phyloP scores from a whole-genome alignment of 2,329 filamentous ascomycete species.

The Graphium sp. region DNA sequence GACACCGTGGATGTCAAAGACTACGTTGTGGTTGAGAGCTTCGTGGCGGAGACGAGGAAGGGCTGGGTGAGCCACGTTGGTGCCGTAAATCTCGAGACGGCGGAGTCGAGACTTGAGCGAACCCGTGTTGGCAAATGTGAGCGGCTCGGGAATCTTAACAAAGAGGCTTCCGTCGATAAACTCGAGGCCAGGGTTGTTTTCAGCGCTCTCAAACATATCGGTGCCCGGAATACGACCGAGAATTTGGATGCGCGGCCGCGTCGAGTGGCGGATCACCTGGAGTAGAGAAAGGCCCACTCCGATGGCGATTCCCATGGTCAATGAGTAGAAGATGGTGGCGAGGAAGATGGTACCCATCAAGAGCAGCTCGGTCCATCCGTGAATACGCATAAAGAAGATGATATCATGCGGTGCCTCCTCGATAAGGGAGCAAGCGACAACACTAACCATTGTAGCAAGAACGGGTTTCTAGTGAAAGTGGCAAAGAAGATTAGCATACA shows the following conservation, averaged over 20 bases:
- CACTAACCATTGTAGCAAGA: conserved; percentile 82
- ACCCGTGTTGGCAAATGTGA: conserved; percentile 94
- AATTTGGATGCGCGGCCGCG: conserved; percentile 88
- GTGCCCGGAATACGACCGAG: conserved; percentile 77
- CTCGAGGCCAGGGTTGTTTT: conserved; percentile 58
- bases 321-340: conserved; percentile 86
- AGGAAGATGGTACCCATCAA: conserved; percentile 86
- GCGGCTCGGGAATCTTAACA: conserved; percentile 90
- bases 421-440: conserved; percentile 85
- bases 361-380: conserved; percentile 69
- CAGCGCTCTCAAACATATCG: conserved; percentile 73
- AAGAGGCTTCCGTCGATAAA: conserved; percentile 87
- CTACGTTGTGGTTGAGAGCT: conserved; percentile 80
- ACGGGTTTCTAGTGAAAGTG: conserved; percentile 60
- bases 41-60: conserved; percentile 60
- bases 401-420: conserved; percentile 93
- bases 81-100: conserved; percentile 82
- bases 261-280: conserved; percentile 78
- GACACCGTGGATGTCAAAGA: conserved; percentile 97
- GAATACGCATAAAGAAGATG: conserved; percentile 71
- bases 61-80: conserved; percentile 67
- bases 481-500: conserved; percentile 1
- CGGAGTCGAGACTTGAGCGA: conserved; percentile 72
- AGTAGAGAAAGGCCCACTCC: conserved; percentile 84
- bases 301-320: conserved; percentile 83